A percentile compares a stretch with the other conserved stretches of the same genome.
Conservation (phyloP, 257 asterid genomes). For the Solanum arcanum region DNA sequence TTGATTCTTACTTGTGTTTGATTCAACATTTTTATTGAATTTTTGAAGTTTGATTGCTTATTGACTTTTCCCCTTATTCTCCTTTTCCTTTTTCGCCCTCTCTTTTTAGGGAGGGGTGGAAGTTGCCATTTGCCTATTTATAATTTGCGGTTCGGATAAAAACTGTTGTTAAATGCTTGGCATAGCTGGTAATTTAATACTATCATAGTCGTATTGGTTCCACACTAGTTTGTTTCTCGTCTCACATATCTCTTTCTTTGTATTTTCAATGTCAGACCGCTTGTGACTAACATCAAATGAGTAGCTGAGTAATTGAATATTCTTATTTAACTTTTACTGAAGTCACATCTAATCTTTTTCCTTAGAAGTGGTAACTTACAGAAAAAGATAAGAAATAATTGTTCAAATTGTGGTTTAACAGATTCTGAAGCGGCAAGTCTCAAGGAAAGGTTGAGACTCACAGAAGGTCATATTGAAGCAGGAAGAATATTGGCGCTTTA, state of each 20-base stretch:
- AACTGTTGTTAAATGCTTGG: neutral
- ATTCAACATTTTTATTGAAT: neutral
- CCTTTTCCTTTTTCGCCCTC: neutral
- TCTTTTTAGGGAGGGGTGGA: neutral
- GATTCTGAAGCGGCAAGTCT: constrained; percentile 43
- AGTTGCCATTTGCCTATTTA: neutral
- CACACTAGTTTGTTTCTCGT: neutral
- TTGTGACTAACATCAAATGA: neutral
- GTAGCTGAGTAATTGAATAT: neutral
- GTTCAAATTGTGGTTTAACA: constrained; percentile 12
- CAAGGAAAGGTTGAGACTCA: constrained; percentile 53
- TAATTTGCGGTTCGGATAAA: neutral
- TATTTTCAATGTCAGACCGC: neutral
- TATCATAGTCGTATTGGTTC: neutral
- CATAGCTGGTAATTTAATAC: neutral
- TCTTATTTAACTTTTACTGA: neutral
- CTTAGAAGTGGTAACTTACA: neutral
- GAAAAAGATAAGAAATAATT: neutral
- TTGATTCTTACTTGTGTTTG: neutral
- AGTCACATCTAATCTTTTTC: neutral
- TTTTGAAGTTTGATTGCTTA: neutral
- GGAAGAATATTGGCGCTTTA: constrained; percentile 75
- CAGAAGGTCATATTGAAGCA: constrained; percentile 92
- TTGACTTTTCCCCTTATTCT: neutral
- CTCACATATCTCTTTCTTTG: neutral